A percentile compares a stretch with the other conserved stretches of the same genome.
phyloP scores from a whole-genome alignment of 768 basidiomycete genomes.

The Lepiota brunneoincarnata region DNA sequence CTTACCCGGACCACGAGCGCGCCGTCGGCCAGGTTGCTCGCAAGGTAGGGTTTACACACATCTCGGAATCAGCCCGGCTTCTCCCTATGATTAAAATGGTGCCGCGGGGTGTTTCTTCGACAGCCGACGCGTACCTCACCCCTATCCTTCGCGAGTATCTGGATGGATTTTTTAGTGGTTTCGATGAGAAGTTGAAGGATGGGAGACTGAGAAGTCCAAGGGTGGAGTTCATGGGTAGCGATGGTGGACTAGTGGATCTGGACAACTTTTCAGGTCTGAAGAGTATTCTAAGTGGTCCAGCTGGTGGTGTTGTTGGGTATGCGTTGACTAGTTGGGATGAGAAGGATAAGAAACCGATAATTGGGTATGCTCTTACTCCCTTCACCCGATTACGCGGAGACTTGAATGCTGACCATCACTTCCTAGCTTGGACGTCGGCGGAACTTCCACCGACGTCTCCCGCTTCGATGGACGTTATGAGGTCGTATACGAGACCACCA shows the following conservation, averaged over 20 bases:
- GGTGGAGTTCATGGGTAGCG: constrained; percentile 96
- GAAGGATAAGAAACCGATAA: constrained; percentile 67
- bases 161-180: constrained; percentile 88
- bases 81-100: constrained; percentile 96
- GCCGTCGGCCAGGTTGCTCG: constrained; percentile 71
- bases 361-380: constrained; percentile 56
- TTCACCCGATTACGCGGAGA: background rate
- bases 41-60: constrained; percentile 82
- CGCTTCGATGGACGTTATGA: constrained; percentile 91
- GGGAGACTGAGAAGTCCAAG: constrained; percentile 57
- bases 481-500: constrained; percentile 93
- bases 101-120: constrained; percentile 87
- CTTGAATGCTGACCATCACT: background rate
- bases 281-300: constrained; percentile 90
- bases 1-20: constrained; percentile 83
- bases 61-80: constrained; percentile 86
- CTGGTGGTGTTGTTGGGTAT: constrained; percentile 95
- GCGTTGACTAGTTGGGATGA: constrained; percentile 90
- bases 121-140: constrained; percentile 94
- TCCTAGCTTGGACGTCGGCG: constrained; percentile 83
- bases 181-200: constrained; percentile 71
- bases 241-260: constrained; percentile 81
- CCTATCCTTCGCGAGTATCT: constrained; percentile 84
- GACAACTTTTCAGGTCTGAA: constrained; percentile 89
- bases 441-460: constrained; percentile 94